Evolutionary conservation across 2,329 filamentous ascomycete species (phyloP).

Genomic region (Alternaria dauci): DNA sequence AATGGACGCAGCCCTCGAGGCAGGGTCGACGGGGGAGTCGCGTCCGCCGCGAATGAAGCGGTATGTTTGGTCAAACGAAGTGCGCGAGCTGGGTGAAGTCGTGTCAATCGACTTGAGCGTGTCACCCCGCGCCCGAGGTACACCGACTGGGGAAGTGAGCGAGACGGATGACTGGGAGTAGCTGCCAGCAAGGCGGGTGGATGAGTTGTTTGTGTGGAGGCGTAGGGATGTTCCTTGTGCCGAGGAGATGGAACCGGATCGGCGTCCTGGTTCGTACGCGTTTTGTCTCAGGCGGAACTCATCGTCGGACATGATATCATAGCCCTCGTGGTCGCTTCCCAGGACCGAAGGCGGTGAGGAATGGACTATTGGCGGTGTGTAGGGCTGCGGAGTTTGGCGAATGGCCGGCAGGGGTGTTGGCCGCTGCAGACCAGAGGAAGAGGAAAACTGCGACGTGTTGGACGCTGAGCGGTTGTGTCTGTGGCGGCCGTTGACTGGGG

Average conservation of each 20-base stretch:
- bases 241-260: conserved; percentile 57
- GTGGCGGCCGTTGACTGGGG: conserved; percentile 50
- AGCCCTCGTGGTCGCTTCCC: conserved; percentile 55
- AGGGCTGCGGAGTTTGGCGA: conserved; percentile 63
- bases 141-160: conserved; percentile 54
- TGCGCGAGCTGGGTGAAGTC: conserved; percentile 62
- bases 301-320: conserved; percentile 58
- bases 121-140: conserved; percentile 58
- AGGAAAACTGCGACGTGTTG: conserved; percentile 63
- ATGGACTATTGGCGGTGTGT: conserved; percentile 61
- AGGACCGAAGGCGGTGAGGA: conserved; percentile 60
- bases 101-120: conserved; percentile 60
- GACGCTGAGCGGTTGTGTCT: conserved; percentile 63
- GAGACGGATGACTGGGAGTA: conserved; percentile 63
- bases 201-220: conserved; percentile 50
- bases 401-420: conserved; percentile 63
- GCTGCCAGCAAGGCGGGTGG: conserved; percentile 58
- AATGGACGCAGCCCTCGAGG: conserved; percentile 64
- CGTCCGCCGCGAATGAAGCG: conserved; percentile 59
- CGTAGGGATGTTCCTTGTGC: conserved; percentile 50
- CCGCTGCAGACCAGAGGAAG: conserved; percentile 57
- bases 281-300: conserved; percentile 53
- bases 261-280: conserved; percentile 50
- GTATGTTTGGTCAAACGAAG: conserved; percentile 65
- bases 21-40: conserved; percentile 59